These are phyloP conservation scores for Avena eriantha DNA, from an alignment of 176 grass and related monocot species.

Conservation along the genomic window DNA sequence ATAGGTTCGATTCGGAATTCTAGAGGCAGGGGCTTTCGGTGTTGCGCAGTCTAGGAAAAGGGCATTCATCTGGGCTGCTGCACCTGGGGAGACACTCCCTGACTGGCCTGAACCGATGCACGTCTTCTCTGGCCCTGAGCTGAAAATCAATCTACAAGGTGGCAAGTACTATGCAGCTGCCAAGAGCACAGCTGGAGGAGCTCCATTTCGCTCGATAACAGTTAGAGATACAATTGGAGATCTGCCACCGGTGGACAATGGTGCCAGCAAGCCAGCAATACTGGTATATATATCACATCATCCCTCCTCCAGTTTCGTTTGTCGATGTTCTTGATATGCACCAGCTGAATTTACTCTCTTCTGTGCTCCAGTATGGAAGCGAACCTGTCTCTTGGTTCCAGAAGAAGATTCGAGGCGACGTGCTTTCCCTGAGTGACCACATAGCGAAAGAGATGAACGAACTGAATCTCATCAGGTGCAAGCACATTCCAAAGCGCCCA, in stretches of 20 bases:
- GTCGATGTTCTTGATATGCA: neutral
- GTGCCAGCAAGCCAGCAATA: conserved; percentile 60
- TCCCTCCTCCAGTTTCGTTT: neutral
- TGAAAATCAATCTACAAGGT: conserved; percentile 57
- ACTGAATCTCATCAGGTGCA: conserved; percentile 71
- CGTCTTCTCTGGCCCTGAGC: conserved; percentile 64
- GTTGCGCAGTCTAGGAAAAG: conserved; percentile 78
- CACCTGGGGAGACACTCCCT: conserved; percentile 58
- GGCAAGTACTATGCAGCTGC: conserved; percentile 52
- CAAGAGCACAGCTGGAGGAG: conserved; percentile 59
- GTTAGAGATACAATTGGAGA: conserved; percentile 66
- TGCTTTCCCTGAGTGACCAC: conserved; percentile 58
- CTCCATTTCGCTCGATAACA: conserved; percentile 69
- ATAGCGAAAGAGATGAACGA: conserved; percentile 91
- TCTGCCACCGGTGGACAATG: conserved; percentile 62
- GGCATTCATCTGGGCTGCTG: conserved; percentile 75
- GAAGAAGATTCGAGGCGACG: conserved; percentile 62
- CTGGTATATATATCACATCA: conserved; percentile 41
- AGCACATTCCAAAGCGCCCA: conserved; percentile 62
- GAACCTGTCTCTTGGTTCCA: conserved; percentile 74
- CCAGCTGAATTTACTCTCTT: conserved; percentile 25
- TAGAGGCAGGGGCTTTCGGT: conserved; percentile 79
- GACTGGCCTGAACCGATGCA: conserved; percentile 83
- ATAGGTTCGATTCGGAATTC: conserved; percentile 80
- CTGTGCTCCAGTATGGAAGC: conserved; percentile 53